These are phyloP conservation scores for Eimeria necatrix DNA, from an alignment of 169 alveolate species.

Conservation along the genomic window DNA sequence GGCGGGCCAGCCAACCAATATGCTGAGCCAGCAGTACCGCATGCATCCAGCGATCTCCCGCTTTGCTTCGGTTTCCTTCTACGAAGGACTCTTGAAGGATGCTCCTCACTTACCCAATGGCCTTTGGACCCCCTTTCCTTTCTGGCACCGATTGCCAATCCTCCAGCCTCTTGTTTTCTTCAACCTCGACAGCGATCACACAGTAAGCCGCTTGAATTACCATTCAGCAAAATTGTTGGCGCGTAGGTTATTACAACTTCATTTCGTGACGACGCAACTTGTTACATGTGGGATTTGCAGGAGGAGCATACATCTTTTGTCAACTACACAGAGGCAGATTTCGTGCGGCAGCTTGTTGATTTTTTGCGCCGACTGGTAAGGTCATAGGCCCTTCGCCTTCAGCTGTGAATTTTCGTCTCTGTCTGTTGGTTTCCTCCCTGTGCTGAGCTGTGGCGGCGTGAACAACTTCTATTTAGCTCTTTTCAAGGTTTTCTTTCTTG, in stretches of 20 bases:
- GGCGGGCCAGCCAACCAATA: conserved; percentile 91
- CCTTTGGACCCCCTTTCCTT: conserved; percentile 87
- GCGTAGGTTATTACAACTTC: neutral
- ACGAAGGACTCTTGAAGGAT: conserved; percentile 83
- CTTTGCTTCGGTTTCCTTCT: conserved; percentile 94
- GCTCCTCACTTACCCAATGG: conserved; percentile 78
- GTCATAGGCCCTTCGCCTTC: no score
- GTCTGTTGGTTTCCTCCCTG: neutral
- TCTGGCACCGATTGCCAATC: conserved; percentile 91
- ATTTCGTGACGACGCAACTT: neutral
- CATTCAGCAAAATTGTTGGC: no score
- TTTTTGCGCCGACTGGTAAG: conserved; percentile 79
- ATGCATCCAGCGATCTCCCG: conserved; percentile 98
- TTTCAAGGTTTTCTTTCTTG: neutral
- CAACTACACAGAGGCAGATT: conserved; percentile 81
- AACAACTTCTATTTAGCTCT: neutral
- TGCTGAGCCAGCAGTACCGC: conserved; percentile 96
- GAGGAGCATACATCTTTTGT: conserved; percentile 78
- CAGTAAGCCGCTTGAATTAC: conserved; percentile 35
- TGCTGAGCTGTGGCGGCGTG: neutral
- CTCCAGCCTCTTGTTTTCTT: conserved; percentile 93
- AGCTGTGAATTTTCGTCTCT: neutral
- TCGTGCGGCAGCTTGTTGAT: conserved; percentile 81
- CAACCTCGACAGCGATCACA: conserved; percentile 91
- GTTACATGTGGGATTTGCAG: conserved; percentile 33